A percentile compares a stretch with the other conserved stretches of the same genome.
These are phyloP conservation scores for Dendrobium chrysotoxum DNA, from an alignment of 106 monocot species.

Conservation along the genomic window DNA sequence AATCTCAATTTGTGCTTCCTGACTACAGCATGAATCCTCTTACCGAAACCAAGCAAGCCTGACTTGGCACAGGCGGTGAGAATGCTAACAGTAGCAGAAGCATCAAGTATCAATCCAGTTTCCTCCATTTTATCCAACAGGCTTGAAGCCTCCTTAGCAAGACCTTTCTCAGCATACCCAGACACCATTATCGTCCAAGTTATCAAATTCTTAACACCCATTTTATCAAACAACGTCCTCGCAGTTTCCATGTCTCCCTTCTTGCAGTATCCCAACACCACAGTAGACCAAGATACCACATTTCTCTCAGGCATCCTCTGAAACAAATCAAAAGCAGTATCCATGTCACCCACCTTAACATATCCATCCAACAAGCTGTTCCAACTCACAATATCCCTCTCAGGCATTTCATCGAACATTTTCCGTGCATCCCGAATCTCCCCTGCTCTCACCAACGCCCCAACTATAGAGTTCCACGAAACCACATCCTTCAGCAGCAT, in stretches of 20 bases:
- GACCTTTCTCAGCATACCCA: constrained; percentile 62
- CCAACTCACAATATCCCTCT: constrained; percentile 60
- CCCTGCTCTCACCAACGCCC: constrained; percentile 43
- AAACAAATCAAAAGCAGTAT: constrained; percentile 60
- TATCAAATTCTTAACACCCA: constrained; percentile 70
- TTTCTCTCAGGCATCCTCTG: constrained; percentile 53
- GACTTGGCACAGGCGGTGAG: constrained; percentile 71
- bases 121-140: constrained; percentile 56
- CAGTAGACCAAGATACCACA: constrained; percentile 76
- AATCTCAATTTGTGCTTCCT: constrained; percentile 18
- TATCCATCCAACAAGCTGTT: constrained; percentile 64
- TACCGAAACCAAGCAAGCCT: constrained; percentile 54
- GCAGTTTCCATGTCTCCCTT: constrained; percentile 72
- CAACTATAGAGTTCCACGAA: constrained; percentile 68
- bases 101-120: constrained; percentile 36
- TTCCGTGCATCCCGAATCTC: constrained; percentile 28
- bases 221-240: constrained; percentile 61
- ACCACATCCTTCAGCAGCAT: constrained; percentile 51
- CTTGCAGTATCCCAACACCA: constrained; percentile 61
- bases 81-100: constrained; percentile 43
- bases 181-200: constrained; percentile 81
- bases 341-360: constrained; percentile 50
- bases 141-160: constrained; percentile 31
- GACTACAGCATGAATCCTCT: constrained; percentile 43
- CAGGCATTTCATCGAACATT: constrained; percentile 66